A percentile compares a stretch with the other conserved stretches of the same genome.
Conservation (phyloP, 805 yeast genomes). For the Wickerhamomyces bisporus region DNA sequence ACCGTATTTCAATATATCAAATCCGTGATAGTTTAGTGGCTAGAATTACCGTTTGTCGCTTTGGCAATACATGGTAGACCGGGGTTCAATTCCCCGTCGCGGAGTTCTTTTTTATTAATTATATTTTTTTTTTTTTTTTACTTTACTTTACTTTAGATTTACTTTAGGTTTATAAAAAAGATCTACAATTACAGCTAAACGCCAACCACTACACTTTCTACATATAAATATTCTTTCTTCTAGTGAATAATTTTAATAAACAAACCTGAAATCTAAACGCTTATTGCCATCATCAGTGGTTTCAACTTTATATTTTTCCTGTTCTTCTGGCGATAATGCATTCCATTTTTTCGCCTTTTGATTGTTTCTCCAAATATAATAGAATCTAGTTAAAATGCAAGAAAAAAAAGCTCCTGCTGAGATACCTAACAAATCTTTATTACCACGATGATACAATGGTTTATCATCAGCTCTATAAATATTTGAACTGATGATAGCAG, state of each 20-base stretch:
- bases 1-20: too few species aligned
- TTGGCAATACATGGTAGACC: too few species aligned
- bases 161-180: too few species aligned
- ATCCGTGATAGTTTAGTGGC: too few species aligned
- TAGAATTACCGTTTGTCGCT: too few species aligned
- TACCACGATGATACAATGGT: conserved; percentile 59
- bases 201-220: too few species aligned
- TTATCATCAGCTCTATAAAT: conserved; percentile 52
- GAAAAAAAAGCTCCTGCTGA: conserved; percentile 29
- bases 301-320: conserved; percentile 37
- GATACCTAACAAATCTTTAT: conserved; percentile 35
- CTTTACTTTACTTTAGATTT: too few species aligned
- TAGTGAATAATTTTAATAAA: conserved; percentile 21
- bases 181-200: too few species aligned
- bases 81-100: too few species aligned
- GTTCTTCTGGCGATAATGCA: conserved; percentile 43
- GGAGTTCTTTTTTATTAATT: too few species aligned
- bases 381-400: conserved; percentile 24
- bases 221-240: too few species aligned
- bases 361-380: conserved; percentile 35
- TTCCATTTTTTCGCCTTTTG: conserved; percentile 47
- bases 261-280: conserved; percentile 48
- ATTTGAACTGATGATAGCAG: conserved; percentile 47
- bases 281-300: conserved; percentile 53
- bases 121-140: too few species aligned